Percentiles rank a stretch among this genome's conserved stretches.
Evolutionary conservation across 345 rosid genomes (phyloP).

Genomic region (Alliaria petiolata): DNA sequence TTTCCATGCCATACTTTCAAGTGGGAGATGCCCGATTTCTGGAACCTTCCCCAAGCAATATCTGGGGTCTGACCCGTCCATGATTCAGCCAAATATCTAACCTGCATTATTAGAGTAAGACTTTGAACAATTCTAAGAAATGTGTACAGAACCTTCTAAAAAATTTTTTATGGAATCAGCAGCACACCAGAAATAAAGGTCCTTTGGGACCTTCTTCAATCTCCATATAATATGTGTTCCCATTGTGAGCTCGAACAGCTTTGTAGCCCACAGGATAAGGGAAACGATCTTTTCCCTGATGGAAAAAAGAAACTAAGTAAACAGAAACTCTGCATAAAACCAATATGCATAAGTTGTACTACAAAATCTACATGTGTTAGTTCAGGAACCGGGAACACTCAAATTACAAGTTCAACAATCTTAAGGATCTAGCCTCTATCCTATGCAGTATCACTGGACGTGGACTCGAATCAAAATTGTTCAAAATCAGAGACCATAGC

Average conservation of each 20-base stretch:
- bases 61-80: slow-evolving; percentile 79
- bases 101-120: slow-evolving; percentile 42
- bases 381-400: not conserved
- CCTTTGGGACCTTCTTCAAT: slow-evolving; percentile 78
- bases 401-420: not conserved
- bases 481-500: slow-evolving; percentile 1
- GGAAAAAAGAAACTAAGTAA: not conserved
- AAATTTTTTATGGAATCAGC: not conserved
- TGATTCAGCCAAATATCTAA: slow-evolving; percentile 54
- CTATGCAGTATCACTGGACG: not conserved
- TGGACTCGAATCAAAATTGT: not conserved
- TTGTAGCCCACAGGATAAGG: slow-evolving; percentile 90
- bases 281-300: slow-evolving; percentile 85
- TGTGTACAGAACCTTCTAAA: not conserved
- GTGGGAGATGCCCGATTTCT: slow-evolving; percentile 52
- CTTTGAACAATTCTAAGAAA: not conserved
- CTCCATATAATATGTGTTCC: slow-evolving; percentile 57
- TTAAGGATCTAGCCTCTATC: not conserved
- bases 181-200: slow-evolving; percentile 65
- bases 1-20: slow-evolving; percentile 71
- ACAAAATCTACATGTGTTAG: not conserved
- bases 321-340: not conserved
- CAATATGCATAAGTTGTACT: not conserved
- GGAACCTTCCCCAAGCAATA: slow-evolving; percentile 80
- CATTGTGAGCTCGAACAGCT: slow-evolving; percentile 63